Evolutionary conservation across 345 rosid genomes (phyloP).

Genomic region (Cochlearia excelsa): DNA sequence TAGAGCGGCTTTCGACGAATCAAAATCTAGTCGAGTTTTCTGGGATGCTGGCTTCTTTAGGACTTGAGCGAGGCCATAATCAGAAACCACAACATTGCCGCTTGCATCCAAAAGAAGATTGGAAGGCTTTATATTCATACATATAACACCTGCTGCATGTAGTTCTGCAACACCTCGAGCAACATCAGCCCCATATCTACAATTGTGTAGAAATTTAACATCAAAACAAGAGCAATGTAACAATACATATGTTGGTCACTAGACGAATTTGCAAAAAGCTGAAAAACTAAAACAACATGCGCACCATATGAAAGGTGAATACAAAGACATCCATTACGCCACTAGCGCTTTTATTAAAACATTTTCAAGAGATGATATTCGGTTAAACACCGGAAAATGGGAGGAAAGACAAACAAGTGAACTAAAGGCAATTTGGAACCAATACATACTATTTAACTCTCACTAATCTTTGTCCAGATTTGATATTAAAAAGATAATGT

Average conservation of each 20-base stretch:
- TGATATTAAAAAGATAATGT: not conserved
- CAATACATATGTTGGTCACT: constrained; percentile 16
- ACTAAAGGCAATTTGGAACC: not conserved
- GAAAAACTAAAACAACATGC: constrained; percentile 1
- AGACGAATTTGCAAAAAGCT: not conserved
- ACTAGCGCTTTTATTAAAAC: not conserved
- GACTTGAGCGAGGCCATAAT: constrained; percentile 85
- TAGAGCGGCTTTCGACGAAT: constrained; percentile 61
- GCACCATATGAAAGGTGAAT: not conserved
- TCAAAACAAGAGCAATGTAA: constrained; percentile 29
- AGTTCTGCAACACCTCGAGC: constrained; percentile 95
- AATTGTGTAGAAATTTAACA: constrained; percentile 31
- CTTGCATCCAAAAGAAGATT: constrained; percentile 81
- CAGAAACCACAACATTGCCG: constrained; percentile 92
- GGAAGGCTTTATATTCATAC: constrained; percentile 95
- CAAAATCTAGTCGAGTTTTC: constrained; percentile 62
- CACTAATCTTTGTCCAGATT: constrained; percentile 5
- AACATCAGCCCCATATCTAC: constrained; percentile 93
- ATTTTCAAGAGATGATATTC: not conserved
- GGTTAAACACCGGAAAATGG: not conserved
- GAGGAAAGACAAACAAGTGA: constrained; percentile 15
- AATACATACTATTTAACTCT: not conserved
- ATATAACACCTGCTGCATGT: constrained; percentile 94
- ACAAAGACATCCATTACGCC: constrained; percentile 1
- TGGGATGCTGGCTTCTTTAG: constrained; percentile 83